These are phyloP conservation scores for Penicillium maclennaniae DNA, from an alignment of 495 filamentous ascomycete genomes.

Conservation along the genomic window DNA sequence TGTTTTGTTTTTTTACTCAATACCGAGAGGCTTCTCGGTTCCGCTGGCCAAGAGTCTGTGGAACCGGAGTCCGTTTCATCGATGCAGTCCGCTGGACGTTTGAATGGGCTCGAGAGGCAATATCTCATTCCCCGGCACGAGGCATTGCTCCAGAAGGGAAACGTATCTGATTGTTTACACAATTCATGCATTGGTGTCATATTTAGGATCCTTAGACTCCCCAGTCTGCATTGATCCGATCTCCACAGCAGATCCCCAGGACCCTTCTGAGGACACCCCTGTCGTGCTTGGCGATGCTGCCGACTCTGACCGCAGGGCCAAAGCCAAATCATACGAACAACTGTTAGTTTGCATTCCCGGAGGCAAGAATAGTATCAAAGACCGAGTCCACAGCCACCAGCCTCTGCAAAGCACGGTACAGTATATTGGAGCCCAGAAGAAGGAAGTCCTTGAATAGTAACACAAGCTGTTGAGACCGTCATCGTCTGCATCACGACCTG, in stretches of 20 bases:
- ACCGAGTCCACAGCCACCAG: background rate
- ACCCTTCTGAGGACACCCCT: slow-evolving; percentile 4
- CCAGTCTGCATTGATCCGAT: background rate
- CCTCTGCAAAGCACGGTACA: background rate
- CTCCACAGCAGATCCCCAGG: background rate
- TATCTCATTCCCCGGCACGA: background rate
- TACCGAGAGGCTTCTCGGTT: background rate
- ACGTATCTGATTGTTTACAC: background rate
- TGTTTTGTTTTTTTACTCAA: background rate
- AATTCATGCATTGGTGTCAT: background rate
- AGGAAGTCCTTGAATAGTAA: slow-evolving; percentile 2
- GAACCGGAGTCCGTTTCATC: background rate
- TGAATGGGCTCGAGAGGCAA: background rate
- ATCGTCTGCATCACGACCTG: background rate
- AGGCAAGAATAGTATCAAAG: background rate
- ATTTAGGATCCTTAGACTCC: background rate
- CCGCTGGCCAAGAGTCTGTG: background rate
- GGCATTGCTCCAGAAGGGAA: background rate
- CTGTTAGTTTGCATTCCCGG: background rate
- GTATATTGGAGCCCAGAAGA: background rate
- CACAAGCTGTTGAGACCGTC: background rate
- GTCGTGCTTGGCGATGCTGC: slow-evolving; percentile 9
- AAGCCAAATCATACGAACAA: background rate
- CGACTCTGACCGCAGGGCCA: slow-evolving; percentile 3
- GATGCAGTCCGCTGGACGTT: background rate